Evolutionary conservation across 2,329 filamentous ascomycete genomes (phyloP).

Genomic region (Pseudonectria buxi): DNA sequence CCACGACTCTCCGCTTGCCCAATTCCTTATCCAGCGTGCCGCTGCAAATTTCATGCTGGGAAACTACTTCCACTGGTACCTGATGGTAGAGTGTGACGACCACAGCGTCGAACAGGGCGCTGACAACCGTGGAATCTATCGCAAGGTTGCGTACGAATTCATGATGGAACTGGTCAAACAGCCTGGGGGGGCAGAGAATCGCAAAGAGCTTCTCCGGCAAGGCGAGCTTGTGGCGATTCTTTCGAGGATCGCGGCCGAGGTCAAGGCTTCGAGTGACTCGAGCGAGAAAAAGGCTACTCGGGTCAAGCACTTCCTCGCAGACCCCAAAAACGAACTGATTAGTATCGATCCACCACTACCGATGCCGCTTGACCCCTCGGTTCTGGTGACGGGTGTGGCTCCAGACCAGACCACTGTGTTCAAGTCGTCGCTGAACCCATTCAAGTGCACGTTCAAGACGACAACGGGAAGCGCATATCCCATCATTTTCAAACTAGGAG

Average conservation of each 20-base stretch:
- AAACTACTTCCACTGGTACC: slow-evolving; percentile 96
- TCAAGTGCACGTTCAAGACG: slow-evolving; percentile 87
- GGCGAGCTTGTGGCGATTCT: slow-evolving; percentile 84
- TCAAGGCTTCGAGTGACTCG: slow-evolving; percentile 72
- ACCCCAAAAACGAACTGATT: slow-evolving; percentile 83
- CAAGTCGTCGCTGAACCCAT: slow-evolving; percentile 88
- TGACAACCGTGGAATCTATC: slow-evolving; percentile 77
- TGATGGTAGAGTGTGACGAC: slow-evolving; percentile 96
- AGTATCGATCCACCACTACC: slow-evolving; percentile 80
- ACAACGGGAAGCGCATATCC: slow-evolving; percentile 71
- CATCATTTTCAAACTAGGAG: slow-evolving; percentile 94
- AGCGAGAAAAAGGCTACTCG: slow-evolving; percentile 75
- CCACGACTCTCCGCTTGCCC: slow-evolving; percentile 76
- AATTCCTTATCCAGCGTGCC: slow-evolving; percentile 82
- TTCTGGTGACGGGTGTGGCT: slow-evolving; percentile 71
- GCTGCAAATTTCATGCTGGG: slow-evolving; percentile 83
- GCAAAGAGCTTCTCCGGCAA: slow-evolving; percentile 74
- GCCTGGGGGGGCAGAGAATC: slow-evolving; percentile 62
- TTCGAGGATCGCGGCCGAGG: slow-evolving; percentile 81
- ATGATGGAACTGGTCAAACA: slow-evolving; percentile 77
- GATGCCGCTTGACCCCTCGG: slow-evolving; percentile 77
- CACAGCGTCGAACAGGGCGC: slow-evolving; percentile 66
- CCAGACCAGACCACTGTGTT: slow-evolving; percentile 87
- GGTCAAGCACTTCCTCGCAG: slow-evolving; percentile 75
- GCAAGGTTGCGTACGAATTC: slow-evolving; percentile 91